These are phyloP conservation scores for Solanum pimpinellifolium DNA, from an alignment of 257 asterid genomes.

Conservation along the genomic window DNA sequence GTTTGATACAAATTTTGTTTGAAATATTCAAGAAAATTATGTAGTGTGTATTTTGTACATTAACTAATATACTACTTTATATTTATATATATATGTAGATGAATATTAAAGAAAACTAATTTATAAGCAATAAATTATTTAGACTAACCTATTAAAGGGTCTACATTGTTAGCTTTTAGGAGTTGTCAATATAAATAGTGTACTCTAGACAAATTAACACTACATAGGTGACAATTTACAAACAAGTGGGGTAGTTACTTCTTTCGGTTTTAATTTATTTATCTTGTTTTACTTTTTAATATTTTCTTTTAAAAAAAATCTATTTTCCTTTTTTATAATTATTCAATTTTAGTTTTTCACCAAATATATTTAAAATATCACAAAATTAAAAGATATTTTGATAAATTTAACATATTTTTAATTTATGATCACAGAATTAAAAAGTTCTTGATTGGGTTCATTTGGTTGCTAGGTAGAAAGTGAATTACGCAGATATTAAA, in stretches of 20 bases:
- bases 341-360: too few relatives aligned
- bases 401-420: too few relatives aligned
- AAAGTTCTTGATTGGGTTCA: too few relatives aligned
- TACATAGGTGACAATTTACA: not conserved
- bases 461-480: too few relatives aligned
- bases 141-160: not conserved
- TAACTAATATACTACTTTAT: not conserved
- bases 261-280: too few relatives aligned
- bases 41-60: not conserved
- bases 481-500: too few relatives aligned
- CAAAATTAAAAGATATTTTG: too few relatives aligned
- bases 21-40: not conserved
- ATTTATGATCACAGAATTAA: not conserved
- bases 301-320: accelerated
- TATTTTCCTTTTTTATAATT: too few relatives aligned
- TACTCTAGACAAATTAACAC: not conserved
- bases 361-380: too few relatives aligned
- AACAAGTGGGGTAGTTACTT: not conserved
- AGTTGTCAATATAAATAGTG: not conserved
- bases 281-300: too few relatives aligned
- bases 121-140: not conserved
- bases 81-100: not conserved
- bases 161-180: not conserved
- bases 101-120: not conserved
- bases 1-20: not conserved